phyloP scores from a whole-genome alignment of 805 yeast species.

The Pichia thaimueangensis region DNA sequence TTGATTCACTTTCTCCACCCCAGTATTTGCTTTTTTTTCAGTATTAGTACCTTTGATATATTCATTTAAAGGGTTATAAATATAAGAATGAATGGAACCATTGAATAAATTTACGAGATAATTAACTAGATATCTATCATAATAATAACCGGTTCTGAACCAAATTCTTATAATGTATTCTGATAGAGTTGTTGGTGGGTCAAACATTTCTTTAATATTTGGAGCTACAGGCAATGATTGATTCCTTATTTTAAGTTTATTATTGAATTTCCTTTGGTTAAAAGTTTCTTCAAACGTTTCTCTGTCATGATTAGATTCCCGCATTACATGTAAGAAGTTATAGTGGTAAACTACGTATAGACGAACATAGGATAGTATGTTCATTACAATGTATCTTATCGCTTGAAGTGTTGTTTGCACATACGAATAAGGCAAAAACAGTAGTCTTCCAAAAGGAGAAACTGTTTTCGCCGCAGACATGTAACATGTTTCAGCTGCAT shows the following conservation, averaged over 20 bases:
- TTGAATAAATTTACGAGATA: constrained; percentile 21
- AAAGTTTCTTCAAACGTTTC: constrained; percentile 18
- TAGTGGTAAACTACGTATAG: constrained; percentile 20
- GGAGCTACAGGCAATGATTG: constrained; percentile 17
- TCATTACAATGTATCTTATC: constrained; percentile 14
- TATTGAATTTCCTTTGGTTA: constrained; percentile 18
- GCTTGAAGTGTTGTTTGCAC: constrained; percentile 21
- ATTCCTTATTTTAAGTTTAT: constrained; percentile 17
- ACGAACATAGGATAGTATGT: constrained; percentile 15
- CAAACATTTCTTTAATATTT: constrained; percentile 18
- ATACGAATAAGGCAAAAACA: constrained; percentile 21
- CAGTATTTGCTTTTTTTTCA: background rate
- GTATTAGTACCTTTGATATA: background rate
- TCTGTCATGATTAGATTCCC: constrained; percentile 20
- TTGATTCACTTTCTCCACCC: too few species aligned
- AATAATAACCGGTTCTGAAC: constrained; percentile 33
- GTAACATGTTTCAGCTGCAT: constrained; percentile 6
- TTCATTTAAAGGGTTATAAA: background rate
- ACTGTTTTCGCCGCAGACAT: constrained; percentile 2
- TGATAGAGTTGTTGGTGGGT: constrained; percentile 17
- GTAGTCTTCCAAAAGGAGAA: constrained; percentile 21
- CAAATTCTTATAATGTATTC: constrained; percentile 22
- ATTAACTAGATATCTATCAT: constrained; percentile 34
- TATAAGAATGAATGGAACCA: constrained; percentile 5
- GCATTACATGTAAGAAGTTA: constrained; percentile 21